A percentile compares a stretch with the other conserved stretches of the same genome.
These are phyloP conservation scores for Camelina sativa DNA, from an alignment of 345 rosid species.

Conservation along the genomic window DNA sequence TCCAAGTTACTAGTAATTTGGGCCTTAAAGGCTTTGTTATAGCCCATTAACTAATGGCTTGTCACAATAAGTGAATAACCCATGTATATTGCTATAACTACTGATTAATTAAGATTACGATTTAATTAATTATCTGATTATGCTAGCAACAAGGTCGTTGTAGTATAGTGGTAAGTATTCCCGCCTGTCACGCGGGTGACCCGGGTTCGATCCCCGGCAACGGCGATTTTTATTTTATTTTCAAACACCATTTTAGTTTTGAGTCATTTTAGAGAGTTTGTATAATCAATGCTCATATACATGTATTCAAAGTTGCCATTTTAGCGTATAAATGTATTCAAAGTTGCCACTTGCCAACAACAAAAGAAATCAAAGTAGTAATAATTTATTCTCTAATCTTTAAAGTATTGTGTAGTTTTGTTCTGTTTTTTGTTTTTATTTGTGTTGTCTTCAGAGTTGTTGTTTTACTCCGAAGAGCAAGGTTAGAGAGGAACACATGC, in stretches of 20 bases:
- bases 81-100: not conserved
- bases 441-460: not conserved
- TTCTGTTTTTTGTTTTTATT: not conserved
- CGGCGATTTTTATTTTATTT: slow-evolving; percentile 49
- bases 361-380: no score
- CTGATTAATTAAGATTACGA: not conserved
- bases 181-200: slow-evolving; percentile 90
- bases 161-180: slow-evolving; percentile 6
- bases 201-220: slow-evolving; percentile 97
- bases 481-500: slow-evolving; percentile 11
- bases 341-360: not conserved
- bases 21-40: not conserved
- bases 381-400: not conserved
- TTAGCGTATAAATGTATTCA: no score
- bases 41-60: not conserved
- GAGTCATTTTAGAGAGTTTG: not conserved
- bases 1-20: not conserved
- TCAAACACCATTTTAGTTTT: not conserved
- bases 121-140: rapidly evolving
- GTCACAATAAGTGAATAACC: no score
- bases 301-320: no score
- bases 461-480: not conserved
- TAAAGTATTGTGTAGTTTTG: not conserved
- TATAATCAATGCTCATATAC: not conserved
- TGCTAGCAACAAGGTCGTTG: not conserved